Conservation (phyloP, 257 asterid species). For the Gentiana macrophylla region DNA sequence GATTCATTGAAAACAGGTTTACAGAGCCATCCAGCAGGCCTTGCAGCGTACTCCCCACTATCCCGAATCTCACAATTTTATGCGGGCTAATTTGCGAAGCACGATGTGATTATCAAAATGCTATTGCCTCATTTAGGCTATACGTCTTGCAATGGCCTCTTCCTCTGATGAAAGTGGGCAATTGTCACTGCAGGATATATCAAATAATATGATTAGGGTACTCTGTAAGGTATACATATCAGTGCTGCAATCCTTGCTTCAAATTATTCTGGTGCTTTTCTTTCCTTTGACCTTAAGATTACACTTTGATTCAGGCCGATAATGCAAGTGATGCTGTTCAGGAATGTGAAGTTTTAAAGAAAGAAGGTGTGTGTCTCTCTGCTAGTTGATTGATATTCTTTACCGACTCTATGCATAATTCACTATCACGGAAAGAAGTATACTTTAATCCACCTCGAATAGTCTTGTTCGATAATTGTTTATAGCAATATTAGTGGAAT, state of each 20-base stretch:
- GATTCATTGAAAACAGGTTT: constrained; percentile 42
- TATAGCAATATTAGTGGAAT: not conserved
- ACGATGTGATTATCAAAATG: constrained; percentile 67
- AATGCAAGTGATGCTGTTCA: constrained; percentile 49
- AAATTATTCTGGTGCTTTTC: not conserved
- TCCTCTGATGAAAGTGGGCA: constrained; percentile 34
- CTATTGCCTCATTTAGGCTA: constrained; percentile 75
- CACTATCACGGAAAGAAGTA: not conserved
- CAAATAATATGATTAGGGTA: constrained; percentile 77
- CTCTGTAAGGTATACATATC: constrained; percentile 53
- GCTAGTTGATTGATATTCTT: not conserved
- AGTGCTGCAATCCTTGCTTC: not conserved
- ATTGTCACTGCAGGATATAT: constrained; percentile 39
- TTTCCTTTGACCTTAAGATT: constrained; percentile 9
- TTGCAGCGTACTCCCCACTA: constrained; percentile 77
- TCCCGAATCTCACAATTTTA: constrained; percentile 90
- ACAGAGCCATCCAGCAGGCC: constrained; percentile 80
- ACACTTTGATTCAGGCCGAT: constrained; percentile 61
- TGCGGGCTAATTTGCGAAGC: constrained; percentile 87
- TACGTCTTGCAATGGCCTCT: constrained; percentile 45
- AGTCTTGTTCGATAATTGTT: too few relatives aligned
- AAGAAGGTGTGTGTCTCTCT: constrained; percentile 46
- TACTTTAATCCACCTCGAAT: too few relatives aligned
- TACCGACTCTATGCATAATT: not conserved
- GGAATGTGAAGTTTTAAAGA: constrained; percentile 63